Evolutionary conservation across 73 alveolate species (phyloP).

Genomic region (Uronychia setigera): DNA sequence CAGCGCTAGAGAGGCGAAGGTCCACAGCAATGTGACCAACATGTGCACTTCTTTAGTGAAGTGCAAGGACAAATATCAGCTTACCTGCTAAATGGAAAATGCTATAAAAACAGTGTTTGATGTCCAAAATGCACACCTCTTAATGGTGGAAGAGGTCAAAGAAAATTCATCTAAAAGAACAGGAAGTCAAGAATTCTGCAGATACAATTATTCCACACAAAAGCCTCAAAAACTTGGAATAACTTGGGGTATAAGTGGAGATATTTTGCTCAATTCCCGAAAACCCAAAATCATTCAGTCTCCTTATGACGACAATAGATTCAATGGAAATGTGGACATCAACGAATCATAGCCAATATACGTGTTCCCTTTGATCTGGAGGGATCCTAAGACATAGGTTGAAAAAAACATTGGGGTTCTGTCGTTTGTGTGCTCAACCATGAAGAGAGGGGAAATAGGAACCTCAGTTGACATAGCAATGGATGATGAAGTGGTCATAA

Average conservation of each 20-base stretch:
- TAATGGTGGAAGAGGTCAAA: background rate
- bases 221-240: background rate
- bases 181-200: background rate
- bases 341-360: background rate
- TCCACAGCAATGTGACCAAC: background rate
- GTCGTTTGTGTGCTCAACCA: background rate
- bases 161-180: background rate
- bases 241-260: background rate
- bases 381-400: background rate
- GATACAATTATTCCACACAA: background rate
- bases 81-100: background rate
- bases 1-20: conserved; percentile 7
- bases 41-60: background rate
- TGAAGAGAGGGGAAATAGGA: background rate
- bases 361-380: background rate
- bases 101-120: background rate
- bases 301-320: conserved; percentile 2
- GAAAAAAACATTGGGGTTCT: background rate
- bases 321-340: conserved; percentile 12
- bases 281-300: background rate
- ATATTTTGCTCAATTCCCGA: background rate
- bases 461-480: background rate
- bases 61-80: conserved; percentile 1
- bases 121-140: background rate
- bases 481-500: background rate